These are phyloP conservation scores for Phlegmacium glaucopus DNA, from an alignment of 768 basidiomycete genomes.

Conservation along the genomic window DNA sequence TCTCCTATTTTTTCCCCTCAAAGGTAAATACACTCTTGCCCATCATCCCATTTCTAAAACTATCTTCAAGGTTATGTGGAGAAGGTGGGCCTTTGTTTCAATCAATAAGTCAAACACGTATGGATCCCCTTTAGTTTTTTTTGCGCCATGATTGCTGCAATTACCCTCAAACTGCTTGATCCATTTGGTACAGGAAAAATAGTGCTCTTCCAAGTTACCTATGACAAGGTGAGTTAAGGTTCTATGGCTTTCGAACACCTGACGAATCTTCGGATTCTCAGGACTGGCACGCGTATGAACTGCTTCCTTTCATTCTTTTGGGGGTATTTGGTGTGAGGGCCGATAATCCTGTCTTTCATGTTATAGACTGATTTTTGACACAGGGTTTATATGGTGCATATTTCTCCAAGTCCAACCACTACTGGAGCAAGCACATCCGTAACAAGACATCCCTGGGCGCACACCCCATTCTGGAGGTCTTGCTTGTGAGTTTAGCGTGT, in stretches of 20 bases:
- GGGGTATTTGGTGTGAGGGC: conserved; percentile 86
- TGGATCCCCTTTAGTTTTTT: conserved; percentile 66
- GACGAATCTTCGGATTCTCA: conserved; percentile 23
- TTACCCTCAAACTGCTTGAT: conserved; percentile 89
- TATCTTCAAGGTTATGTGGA: conserved; percentile 77
- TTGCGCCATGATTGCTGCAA: conserved; percentile 96
- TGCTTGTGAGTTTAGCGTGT: conserved; percentile 50
- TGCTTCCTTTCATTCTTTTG: conserved; percentile 79
- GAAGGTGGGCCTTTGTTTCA: conserved; percentile 55
- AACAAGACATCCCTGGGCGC: conserved; percentile 75
- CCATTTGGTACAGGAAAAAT: conserved; percentile 95
- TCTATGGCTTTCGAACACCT: neutral
- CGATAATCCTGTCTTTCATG: conserved; percentile 18
- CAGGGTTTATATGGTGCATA: conserved; percentile 93
- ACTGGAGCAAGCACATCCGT: conserved; percentile 83
- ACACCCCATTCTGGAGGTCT: conserved; percentile 82
- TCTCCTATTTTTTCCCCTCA: conserved; percentile 94
- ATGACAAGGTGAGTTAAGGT: conserved; percentile 59
- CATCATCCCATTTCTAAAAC: conserved; percentile 1
- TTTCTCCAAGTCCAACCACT: conserved; percentile 88
- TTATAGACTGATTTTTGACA: conserved; percentile 2
- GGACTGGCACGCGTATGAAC: conserved; percentile 93
- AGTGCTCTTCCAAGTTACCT: conserved; percentile 88
- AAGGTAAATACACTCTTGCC: conserved; percentile 47
- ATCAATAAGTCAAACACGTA: conserved; percentile 22